A percentile compares a stretch with the other conserved stretches of the same genome.
These are phyloP conservation scores for Cyclotella sp. DNA, from an alignment of 108 stramenopile genomes.

Conservation along the genomic window DNA sequence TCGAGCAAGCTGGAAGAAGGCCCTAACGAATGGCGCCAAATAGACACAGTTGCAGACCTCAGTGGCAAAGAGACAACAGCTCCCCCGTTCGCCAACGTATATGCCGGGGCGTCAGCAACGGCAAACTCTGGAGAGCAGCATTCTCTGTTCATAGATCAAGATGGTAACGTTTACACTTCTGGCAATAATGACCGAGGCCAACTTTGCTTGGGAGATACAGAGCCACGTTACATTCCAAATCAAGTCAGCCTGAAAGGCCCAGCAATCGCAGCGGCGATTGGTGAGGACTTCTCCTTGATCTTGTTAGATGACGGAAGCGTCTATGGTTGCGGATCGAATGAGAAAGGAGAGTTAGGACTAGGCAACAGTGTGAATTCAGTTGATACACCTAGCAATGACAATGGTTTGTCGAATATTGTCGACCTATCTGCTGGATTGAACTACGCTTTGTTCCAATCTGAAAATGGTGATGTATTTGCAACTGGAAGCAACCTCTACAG, in stretches of 20 bases:
- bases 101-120: constrained; percentile 20
- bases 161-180: constrained; percentile 28
- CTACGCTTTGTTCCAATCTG: constrained; percentile 31
- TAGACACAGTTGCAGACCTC: constrained; percentile 19
- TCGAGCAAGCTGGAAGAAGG: constrained; percentile 1
- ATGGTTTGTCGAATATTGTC: constrained; percentile 27
- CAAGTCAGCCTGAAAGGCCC: constrained; percentile 18
- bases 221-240: constrained; percentile 10
- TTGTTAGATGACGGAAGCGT: constrained; percentile 38
- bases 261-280: constrained; percentile 34
- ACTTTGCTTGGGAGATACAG: constrained; percentile 26
- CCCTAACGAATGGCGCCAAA: background rate
- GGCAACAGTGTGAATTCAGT: constrained; percentile 15
- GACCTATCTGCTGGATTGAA: constrained; percentile 47
- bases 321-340: constrained; percentile 38
- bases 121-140: constrained; percentile 38
- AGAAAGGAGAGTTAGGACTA: constrained; percentile 50
- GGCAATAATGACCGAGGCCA: constrained; percentile 32
- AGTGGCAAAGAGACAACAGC: constrained; percentile 10
- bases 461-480: constrained; percentile 26
- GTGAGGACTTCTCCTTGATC: constrained; percentile 41
- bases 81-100: constrained; percentile 23
- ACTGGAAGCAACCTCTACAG: constrained; percentile 47
- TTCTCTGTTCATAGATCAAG: constrained; percentile 28
- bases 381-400: constrained; percentile 11